Base-by-base conservation (phyloP, 129 eudicot species). In the Pulicaria dysenterica region DNA sequence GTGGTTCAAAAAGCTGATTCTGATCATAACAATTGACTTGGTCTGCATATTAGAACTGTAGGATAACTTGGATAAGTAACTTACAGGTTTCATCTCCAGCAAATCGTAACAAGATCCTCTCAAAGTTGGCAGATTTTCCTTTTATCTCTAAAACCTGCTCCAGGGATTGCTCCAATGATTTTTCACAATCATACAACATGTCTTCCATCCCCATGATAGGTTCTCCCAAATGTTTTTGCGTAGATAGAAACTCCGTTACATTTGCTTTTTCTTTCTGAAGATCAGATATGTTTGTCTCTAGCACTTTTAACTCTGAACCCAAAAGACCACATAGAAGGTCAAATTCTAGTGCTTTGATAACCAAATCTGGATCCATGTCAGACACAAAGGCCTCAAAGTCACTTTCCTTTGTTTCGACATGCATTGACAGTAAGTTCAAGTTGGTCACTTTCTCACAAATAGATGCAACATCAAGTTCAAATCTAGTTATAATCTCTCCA, bases 371-470 rank as follows among this genome's bases (percentile, higher is more conserved):
- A 31, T 86, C 83, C 68, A 70, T 57, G 13, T 82, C 87, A 46
- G 79, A 76, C 58, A 77, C 49, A 66, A 88, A 67, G 17, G 91
- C 85, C 81, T 95, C 94, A 56, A 90, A 80, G 44, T 86, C 99
- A 67, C 58, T 83, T 79, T 86, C 99, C 78, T 74, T 86, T 54
- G 94, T 78, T 65, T 87, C 89, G 53, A 95, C 89, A 63, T 75
- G 88, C 88, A 90, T 77, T 49, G 84, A 84, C 24, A 95, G 87
- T 74, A 84, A 7, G 78, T 67, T 83, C 82, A 95, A 81, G 80
- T 95, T 95, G 69, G 69, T 64, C 72, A 88, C 58, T 64, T 86
- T 95, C 74, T 95, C 97, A 19, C 80, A 81, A 48, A 80, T 76
- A 74, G 81, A 79, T 31, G 94, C 87, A 76, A 83, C 53, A 57